Conservation (phyloP, 352 stramenopile species). For the Phytophthora parvispora region DNA sequence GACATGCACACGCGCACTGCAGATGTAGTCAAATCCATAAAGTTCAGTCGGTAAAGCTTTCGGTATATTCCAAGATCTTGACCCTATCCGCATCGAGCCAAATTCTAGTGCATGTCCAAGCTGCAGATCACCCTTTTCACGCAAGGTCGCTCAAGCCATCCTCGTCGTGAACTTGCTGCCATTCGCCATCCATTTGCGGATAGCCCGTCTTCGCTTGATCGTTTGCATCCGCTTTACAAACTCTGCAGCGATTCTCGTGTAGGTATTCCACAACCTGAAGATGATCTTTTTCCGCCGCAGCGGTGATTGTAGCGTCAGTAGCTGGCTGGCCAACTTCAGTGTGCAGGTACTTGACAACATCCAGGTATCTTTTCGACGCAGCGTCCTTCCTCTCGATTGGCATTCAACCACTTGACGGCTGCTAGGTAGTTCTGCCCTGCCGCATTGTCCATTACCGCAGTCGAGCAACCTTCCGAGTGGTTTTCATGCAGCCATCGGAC, state of each 20-base stretch:
- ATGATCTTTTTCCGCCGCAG: conserved; percentile 15
- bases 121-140: background rate
- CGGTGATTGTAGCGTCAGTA: conserved; percentile 14
- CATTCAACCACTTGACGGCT: conserved; percentile 22
- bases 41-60: no score
- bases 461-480: conserved; percentile 22
- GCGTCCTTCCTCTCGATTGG: conserved; percentile 15
- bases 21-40: no score
- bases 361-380: conserved; percentile 17
- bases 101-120: no score
- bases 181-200: background rate
- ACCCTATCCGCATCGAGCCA: no score
- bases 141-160: background rate
- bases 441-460: conserved; percentile 20
- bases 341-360: conserved; percentile 34
- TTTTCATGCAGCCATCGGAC: conserved; percentile 17
- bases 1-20: no score
- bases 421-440: conserved; percentile 6
- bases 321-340: background rate
- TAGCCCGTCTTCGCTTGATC: background rate
- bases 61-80: no score
- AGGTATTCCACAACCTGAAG: conserved; percentile 15
- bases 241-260: background rate
- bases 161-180: background rate
- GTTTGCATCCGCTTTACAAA: background rate